Evolutionary conservation across 2,329 filamentous ascomycete genomes (phyloP).

Genomic region (Endoconidiophora laricicola): DNA sequence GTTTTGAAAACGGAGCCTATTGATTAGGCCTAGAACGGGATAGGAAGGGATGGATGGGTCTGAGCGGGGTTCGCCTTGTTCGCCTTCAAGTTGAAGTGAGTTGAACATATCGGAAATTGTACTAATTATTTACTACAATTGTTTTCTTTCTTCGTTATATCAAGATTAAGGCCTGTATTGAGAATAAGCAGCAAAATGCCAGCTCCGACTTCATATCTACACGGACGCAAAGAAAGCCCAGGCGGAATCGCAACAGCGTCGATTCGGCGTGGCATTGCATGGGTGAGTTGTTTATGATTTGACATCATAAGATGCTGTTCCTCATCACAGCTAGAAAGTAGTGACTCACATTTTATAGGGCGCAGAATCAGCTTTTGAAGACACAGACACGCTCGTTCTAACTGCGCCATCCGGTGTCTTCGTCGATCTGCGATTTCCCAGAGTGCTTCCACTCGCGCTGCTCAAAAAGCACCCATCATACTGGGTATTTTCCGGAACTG

Average conservation of each 20-base stretch:
- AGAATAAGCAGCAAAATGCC: too few relatives aligned
- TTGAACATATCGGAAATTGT: too few relatives aligned
- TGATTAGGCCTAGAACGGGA: too few relatives aligned
- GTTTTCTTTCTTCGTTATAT: too few relatives aligned
- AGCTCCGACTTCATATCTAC: background rate
- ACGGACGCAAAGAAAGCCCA: slow-evolving; percentile 1
- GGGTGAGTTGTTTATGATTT: slow-evolving; percentile 8
- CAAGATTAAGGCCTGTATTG: too few relatives aligned
- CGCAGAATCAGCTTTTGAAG: slow-evolving; percentile 2
- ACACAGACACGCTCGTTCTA: slow-evolving; percentile 37
- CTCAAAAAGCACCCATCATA: background rate
- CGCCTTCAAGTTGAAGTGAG: too few relatives aligned
- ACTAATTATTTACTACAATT: too few relatives aligned
- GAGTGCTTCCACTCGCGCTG: background rate
- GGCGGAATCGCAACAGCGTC: slow-evolving; percentile 4
- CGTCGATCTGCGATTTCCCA: slow-evolving; percentile 41
- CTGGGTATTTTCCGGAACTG: slow-evolving; percentile 8
- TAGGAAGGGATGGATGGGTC: too few relatives aligned
- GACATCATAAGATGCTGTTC: too few relatives aligned
- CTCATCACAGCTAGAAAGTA: too few relatives aligned
- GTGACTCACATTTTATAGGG: background rate
- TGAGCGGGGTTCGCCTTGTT: too few relatives aligned
- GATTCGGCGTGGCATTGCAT: slow-evolving; percentile 8
- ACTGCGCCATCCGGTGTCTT: slow-evolving; percentile 41
- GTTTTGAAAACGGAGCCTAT: too few relatives aligned